Percentiles rank a stretch among this genome's conserved stretches.
phyloP scores from a whole-genome alignment of 2,329 filamentous ascomycete species.

The Orbilia blumenaviensis region DNA sequence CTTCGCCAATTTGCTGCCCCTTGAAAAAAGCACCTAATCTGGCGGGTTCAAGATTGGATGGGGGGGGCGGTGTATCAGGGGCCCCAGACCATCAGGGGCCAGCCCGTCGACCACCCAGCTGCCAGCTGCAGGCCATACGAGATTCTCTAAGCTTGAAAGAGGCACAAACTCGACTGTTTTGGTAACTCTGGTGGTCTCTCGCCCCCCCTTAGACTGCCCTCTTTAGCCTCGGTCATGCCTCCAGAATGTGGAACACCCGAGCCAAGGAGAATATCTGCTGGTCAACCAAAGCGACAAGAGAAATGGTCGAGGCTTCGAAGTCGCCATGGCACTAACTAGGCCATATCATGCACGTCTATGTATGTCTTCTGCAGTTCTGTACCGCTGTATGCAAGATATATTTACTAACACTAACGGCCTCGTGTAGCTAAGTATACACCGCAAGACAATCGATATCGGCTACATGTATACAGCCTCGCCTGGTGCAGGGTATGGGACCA shows the following conservation, averaged over 20 bases:
- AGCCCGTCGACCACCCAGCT: constrained; percentile 30
- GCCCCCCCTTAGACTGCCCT: background rate
- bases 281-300: too few species aligned
- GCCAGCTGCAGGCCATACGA: constrained; percentile 34
- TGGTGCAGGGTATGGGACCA: too few species aligned
- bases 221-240: constrained; percentile 38
- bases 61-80: constrained; percentile 45
- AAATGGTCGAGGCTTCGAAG: too few species aligned
- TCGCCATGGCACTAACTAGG: background rate
- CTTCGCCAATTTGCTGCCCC: constrained; percentile 43
- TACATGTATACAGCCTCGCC: too few species aligned
- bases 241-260: constrained; percentile 35
- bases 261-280: background rate
- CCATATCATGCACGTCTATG: background rate
- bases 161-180: constrained; percentile 35
- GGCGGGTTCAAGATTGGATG: constrained; percentile 42
- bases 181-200: constrained; percentile 9
- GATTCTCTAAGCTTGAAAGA: constrained; percentile 21
- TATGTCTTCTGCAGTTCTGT: too few species aligned
- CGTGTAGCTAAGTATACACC: too few species aligned
- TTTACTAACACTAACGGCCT: too few species aligned
- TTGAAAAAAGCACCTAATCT: constrained; percentile 47
- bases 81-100: constrained; percentile 24
- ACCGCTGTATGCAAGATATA: too few species aligned
- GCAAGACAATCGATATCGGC: too few species aligned